phyloP scores from a whole-genome alignment of 2,329 filamentous ascomycete genomes.

The Colletotrichum noveboracense region DNA sequence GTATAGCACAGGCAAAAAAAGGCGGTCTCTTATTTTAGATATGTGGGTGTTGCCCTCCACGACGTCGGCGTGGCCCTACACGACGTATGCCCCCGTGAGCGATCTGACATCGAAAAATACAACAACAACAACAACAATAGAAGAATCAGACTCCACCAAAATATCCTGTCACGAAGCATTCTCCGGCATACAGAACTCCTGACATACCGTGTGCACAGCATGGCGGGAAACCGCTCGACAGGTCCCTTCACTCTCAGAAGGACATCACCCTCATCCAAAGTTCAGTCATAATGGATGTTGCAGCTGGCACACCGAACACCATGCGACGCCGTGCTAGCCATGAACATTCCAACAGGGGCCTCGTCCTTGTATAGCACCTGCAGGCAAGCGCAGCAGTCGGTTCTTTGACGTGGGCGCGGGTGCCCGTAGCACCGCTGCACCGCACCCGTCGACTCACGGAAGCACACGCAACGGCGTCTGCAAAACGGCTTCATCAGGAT shows the following conservation, averaged over 20 bases:
- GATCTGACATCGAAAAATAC: too few species aligned
- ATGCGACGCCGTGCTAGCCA: not conserved
- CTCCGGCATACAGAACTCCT: not conserved
- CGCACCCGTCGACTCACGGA: not conserved
- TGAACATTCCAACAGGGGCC: not conserved
- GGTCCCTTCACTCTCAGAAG: not conserved
- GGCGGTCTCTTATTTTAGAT: too few species aligned
- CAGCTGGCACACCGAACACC: not conserved
- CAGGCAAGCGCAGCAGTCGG: not conserved
- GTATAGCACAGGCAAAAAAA: too few species aligned
- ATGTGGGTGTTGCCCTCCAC: too few species aligned
- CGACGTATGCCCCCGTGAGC: too few species aligned
- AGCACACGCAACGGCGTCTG: not conserved
- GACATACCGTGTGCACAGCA: accelerated
- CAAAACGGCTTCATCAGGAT: not conserved
- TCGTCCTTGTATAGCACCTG: not conserved
- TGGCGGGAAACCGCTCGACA: not conserved
- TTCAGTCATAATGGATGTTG: not conserved
- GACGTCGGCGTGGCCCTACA: too few species aligned
- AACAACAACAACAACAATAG: too few species aligned
- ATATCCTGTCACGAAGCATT: not conserved
- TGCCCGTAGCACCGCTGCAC: not conserved
- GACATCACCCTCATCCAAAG: accelerated
- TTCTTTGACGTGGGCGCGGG: not conserved
- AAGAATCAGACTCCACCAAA: too few species aligned